phyloP scores from a whole-genome alignment of 176 grass and related monocot genomes.

The Phragmites australis region DNA sequence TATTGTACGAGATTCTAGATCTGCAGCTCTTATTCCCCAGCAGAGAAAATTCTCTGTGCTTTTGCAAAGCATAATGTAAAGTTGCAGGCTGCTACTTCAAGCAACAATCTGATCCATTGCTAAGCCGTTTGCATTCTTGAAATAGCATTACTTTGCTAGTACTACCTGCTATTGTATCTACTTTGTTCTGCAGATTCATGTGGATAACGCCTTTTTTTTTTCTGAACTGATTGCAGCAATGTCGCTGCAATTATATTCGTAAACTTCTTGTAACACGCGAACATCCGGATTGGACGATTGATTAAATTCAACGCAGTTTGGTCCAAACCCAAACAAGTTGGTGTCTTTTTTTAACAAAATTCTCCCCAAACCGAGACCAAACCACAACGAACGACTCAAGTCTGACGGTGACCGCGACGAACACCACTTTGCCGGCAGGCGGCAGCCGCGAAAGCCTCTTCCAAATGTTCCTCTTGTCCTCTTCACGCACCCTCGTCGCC shows the following conservation, averaged over 20 bases:
- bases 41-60: constrained; percentile 33
- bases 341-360: neutral
- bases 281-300: neutral
- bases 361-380: constrained; percentile 2
- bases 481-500: neutral
- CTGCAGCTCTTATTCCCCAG: neutral
- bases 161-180: neutral
- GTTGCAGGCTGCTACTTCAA: constrained; percentile 15
- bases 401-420: constrained; percentile 25
- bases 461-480: no score
- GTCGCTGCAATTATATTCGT: neutral
- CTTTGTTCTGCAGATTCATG: neutral
- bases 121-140: neutral
- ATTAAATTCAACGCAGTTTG: neutral
- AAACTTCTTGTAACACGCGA: neutral
- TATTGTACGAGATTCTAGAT: constrained; percentile 8
- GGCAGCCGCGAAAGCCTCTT: neutral
- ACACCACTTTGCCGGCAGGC: neutral
- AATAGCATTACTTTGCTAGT: neutral
- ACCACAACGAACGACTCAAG: neutral
- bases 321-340: neutral
- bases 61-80: constrained; percentile 34
- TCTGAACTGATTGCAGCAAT: neutral
- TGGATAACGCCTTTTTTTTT: neutral
- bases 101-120: constrained; percentile 27